phyloP scores from a whole-genome alignment of 805 yeast genomes.

The Nakazawaea populi region DNA sequence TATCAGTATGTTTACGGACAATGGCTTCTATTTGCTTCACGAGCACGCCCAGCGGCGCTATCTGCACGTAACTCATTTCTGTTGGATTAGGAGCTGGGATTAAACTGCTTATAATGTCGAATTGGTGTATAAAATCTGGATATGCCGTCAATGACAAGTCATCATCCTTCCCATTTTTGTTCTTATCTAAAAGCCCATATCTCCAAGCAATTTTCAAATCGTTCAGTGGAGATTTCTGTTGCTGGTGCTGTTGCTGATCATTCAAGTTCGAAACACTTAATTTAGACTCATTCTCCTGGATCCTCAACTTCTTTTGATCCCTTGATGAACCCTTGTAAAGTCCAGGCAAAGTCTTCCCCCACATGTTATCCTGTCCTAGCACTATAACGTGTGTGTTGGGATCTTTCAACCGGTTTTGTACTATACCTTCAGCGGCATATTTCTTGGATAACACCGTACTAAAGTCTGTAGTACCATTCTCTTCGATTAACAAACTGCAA shows the following conservation, averaged over 20 bases:
- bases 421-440: constrained; percentile 72
- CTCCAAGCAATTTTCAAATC: constrained; percentile 94
- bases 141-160: constrained; percentile 27
- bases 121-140: constrained; percentile 56
- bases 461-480: constrained; percentile 85
- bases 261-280: constrained; percentile 64
- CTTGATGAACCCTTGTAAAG: constrained; percentile 61
- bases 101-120: constrained; percentile 71
- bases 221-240: constrained; percentile 17
- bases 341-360: constrained; percentile 76
- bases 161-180: constrained; percentile 19
- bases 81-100: constrained; percentile 58
- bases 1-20: constrained; percentile 35
- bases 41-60: constrained; percentile 19
- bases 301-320: constrained; percentile 57
- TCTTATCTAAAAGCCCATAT: constrained; percentile 53
- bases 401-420: constrained; percentile 50
- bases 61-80: constrained; percentile 55
- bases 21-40: constrained; percentile 37
- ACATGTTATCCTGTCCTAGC: constrained; percentile 48
- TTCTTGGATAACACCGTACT: constrained; percentile 61
- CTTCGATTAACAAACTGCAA: constrained; percentile 63
- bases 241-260: constrained; percentile 24
- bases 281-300: constrained; percentile 52
- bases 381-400: constrained; percentile 57